Evolutionary conservation across 441 rosid species (phyloP), one percentile per base, ranked within the genome.

Genomic region (Sinapis alba): DNA sequence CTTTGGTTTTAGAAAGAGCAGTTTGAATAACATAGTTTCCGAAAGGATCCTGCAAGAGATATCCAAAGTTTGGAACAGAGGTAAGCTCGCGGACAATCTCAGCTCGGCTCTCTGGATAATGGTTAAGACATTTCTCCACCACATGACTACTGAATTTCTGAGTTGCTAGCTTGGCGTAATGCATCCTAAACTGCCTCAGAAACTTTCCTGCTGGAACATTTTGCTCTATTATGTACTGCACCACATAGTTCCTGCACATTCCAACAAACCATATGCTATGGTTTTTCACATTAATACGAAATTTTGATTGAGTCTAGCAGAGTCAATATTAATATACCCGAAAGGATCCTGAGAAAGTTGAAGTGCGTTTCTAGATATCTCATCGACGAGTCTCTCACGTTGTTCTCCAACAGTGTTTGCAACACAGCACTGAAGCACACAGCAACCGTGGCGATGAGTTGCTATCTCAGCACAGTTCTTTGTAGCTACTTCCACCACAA

Each of bases 261-360:
- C 28, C 7, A 19, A 38, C 11, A 20, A 36, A 20, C 70, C 38
- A 65, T 30, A 63, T 73, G 54, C 16, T 27, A 23, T 34, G n/a
- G 58, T 36, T 36, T 36, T 36, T 60, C 43, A 20, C 10, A 61
- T n/a, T 15, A 36, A 0, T 20, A 41, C 16, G 54, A 50, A 69
- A 28, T 18, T 1, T 43, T 32, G 4, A 20, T 28, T 30, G 32
- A 68, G 64, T 18, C 32, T 75, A 4, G 30, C n/a, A 57, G 47
- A 20, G 51, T 15, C 12, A n/a, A 10, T 1, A 18, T 15, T 32
- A 1, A 12, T 8, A 76, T 86, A 93, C 98, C 98, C 95, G 3
- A 83, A 93, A 66, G 92, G 91, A 87, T 93, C 94, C 72, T 86
- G 92, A 69, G 96, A 84, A 65, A 91, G 97, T 18, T 75, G 81